Evolutionary conservation across 164 flowering plant genomes (phyloP).

Genomic region (Aristolochia contorta): DNA sequence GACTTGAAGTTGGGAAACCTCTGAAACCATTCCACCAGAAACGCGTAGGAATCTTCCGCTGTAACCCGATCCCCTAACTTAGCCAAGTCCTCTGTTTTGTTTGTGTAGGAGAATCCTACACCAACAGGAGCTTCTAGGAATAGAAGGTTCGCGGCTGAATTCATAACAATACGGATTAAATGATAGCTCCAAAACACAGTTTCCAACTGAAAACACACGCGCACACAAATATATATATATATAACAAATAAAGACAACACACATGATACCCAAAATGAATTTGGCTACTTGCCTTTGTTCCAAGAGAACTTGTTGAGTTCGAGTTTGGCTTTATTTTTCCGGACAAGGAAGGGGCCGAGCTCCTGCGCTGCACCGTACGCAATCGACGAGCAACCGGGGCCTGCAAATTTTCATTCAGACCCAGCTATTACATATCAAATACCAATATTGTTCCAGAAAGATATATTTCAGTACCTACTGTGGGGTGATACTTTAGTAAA

Average conservation of each 20-base stretch:
- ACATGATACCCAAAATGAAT: not conserved
- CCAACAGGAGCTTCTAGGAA: constrained; percentile 60
- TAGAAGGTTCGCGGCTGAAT: constrained; percentile 45
- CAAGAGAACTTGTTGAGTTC: constrained; percentile 40
- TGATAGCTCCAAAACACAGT: not conserved
- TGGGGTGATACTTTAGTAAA: too few relatives aligned
- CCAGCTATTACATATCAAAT: too few relatives aligned
- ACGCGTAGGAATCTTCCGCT: constrained; percentile 41
- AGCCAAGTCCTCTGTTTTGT: constrained; percentile 28
- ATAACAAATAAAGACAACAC: not conserved
- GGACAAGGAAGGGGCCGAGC: constrained; percentile 52
- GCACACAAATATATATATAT: not conserved
- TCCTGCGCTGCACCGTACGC: constrained; percentile 60
- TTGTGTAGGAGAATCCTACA: constrained; percentile 56
- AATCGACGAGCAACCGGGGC: constrained; percentile 63
- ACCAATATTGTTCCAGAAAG: too few relatives aligned
- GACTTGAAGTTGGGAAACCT: constrained; percentile 40
- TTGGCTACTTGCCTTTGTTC: constrained; percentile 39
- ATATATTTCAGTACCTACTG: too few relatives aligned
- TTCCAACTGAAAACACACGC: not conserved
- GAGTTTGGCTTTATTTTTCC: constrained; percentile 21
- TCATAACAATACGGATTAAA: not conserved
- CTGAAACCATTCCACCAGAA: constrained; percentile 43
- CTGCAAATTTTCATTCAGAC: constrained; percentile 19
- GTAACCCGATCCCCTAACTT: constrained; percentile 38